Conservation (phyloP, 805 yeast genomes). For the Barnettozyma populi region DNA sequence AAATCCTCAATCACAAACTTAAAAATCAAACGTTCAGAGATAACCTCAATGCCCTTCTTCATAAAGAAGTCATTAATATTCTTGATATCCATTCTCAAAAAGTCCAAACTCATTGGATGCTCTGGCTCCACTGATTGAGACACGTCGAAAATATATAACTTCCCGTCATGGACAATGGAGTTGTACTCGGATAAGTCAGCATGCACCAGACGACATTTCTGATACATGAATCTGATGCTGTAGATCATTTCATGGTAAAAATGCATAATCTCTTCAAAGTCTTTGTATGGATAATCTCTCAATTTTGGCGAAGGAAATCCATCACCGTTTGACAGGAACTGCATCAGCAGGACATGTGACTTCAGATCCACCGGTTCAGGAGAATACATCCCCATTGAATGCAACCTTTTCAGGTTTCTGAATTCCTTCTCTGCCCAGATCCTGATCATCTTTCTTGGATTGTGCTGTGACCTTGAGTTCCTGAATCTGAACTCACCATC, state of each 20-base stretch:
- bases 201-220: constrained; percentile 85
- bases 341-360: constrained; percentile 92
- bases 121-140: constrained; percentile 97
- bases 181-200: constrained; percentile 97
- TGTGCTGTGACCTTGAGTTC: constrained; percentile 77
- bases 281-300: constrained; percentile 73
- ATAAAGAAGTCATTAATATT: constrained; percentile 86
- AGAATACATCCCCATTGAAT: constrained; percentile 77
- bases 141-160: constrained; percentile 87
- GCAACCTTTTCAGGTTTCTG: constrained; percentile 79
- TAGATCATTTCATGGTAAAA: constrained; percentile 76
- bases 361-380: constrained; percentile 90
- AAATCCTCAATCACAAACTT: constrained; percentile 59
- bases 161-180: constrained; percentile 73
- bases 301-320: constrained; percentile 91
- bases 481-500: constrained; percentile 94
- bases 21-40: constrained; percentile 78
- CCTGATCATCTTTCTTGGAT: constrained; percentile 96
- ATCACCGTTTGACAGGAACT: constrained; percentile 66
- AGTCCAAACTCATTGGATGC: constrained; percentile 94
- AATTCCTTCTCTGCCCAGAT: constrained; percentile 99
- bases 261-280: constrained; percentile 56
- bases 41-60: constrained; percentile 65
- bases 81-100: constrained; percentile 94
- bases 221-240: constrained; percentile 83